Conservation (phyloP, 2,329 filamentous ascomycete genomes). For the Dactylellina drechsleri region DNA sequence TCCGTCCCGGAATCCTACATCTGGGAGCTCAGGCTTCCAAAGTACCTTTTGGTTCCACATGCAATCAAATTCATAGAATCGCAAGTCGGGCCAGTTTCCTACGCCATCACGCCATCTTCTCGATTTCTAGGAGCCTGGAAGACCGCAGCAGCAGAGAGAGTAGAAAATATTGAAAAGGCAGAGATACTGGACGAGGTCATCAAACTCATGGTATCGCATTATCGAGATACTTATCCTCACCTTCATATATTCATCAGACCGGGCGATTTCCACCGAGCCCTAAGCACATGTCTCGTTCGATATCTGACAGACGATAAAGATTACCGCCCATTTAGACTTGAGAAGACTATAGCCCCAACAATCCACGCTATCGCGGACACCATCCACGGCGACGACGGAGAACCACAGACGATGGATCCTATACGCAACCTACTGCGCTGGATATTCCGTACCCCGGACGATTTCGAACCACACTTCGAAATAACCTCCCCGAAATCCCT, state of each 20-base stretch:
- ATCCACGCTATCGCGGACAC: background rate
- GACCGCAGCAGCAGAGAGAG: background rate
- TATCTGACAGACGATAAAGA: background rate
- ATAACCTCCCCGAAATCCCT: background rate
- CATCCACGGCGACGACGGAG: background rate
- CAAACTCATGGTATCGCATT: background rate
- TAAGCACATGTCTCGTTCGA: background rate
- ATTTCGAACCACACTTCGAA: background rate
- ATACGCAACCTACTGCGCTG: background rate
- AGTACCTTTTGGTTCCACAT: background rate
- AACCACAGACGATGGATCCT: background rate
- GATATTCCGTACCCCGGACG: background rate
- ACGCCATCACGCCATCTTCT: background rate
- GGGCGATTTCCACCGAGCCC: background rate
- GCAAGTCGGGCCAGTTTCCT: background rate
- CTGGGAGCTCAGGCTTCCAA: background rate
- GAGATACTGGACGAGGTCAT: background rate
- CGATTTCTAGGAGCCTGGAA: constrained; percentile 3
- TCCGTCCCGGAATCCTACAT: background rate
- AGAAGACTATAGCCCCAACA: too few relatives aligned
- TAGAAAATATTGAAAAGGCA: background rate
- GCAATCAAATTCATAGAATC: background rate
- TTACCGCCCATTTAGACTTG: background rate
- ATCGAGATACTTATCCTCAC: background rate
- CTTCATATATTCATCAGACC: background rate